phyloP scores from a whole-genome alignment of 768 basidiomycete species.

The Leucogyrophana mollusca region DNA sequence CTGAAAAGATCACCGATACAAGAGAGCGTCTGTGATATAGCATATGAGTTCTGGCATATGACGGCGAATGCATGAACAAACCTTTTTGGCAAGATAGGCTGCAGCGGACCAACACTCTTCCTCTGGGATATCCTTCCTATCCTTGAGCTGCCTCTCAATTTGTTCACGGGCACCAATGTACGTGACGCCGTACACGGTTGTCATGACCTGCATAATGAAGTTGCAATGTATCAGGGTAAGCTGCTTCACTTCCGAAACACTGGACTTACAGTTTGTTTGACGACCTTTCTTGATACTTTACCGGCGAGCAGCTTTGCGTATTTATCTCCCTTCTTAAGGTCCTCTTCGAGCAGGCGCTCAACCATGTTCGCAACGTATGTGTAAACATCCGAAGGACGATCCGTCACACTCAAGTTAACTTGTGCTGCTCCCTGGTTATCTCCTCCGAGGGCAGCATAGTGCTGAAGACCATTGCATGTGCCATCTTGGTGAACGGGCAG shows the following conservation, averaged over 20 bases:
- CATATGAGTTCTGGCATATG: neutral
- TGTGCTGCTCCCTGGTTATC: conserved; percentile 85
- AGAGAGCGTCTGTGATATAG: conserved; percentile 49
- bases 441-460: conserved; percentile 97
- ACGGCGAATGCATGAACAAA: conserved; percentile 21
- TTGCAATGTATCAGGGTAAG: neutral
- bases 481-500: conserved; percentile 98
- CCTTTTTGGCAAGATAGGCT: conserved; percentile 78
- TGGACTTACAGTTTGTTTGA: conserved; percentile 89
- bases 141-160: conserved; percentile 85
- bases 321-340: conserved; percentile 48
- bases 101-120: conserved; percentile 76
- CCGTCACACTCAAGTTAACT: conserved; percentile 85
- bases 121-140: conserved; percentile 65
- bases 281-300: conserved; percentile 88
- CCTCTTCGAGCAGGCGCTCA: conserved; percentile 59
- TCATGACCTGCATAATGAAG: conserved; percentile 78
- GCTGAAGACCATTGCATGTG: conserved; percentile 97
- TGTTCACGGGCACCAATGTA: conserved; percentile 93
- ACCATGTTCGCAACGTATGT: conserved; percentile 88
- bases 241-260: neutral
- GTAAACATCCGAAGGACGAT: conserved; percentile 93
- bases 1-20: conserved; percentile 92
- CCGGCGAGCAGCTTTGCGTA: conserved; percentile 65
- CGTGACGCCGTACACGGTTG: conserved; percentile 97